Conservation (phyloP, 2,329 filamentous ascomycete species). For the Penicillium nordicum region DNA sequence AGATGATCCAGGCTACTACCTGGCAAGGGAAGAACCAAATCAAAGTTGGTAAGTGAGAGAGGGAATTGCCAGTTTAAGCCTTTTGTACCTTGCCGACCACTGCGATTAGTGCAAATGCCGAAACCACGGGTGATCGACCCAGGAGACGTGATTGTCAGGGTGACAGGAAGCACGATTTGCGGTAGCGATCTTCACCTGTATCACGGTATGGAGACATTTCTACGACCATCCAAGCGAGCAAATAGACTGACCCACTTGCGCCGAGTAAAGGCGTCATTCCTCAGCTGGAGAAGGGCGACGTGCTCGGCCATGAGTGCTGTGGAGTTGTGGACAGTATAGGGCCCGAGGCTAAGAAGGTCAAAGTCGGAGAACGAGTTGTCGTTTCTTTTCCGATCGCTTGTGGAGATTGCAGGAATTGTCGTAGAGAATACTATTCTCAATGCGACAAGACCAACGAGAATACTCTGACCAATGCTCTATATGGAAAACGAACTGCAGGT, state of each 20-base stretch:
- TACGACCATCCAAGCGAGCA: neutral
- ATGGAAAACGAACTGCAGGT: conserved; percentile 71
- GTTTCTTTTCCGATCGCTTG: conserved; percentile 81
- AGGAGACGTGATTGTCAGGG: conserved; percentile 73
- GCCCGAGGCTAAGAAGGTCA: conserved; percentile 50
- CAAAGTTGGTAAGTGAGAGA: conserved; percentile 51
- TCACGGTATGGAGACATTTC: conserved; percentile 31
- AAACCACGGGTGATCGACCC: conserved; percentile 71
- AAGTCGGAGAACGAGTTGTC: conserved; percentile 68
- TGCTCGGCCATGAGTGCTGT: conserved; percentile 60
- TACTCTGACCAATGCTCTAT: conserved; percentile 68
- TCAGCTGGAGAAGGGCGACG: conserved; percentile 62
- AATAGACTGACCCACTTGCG: neutral
- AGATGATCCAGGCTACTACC: conserved; percentile 73
- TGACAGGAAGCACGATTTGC: conserved; percentile 65
- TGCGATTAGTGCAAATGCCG: conserved; percentile 55
- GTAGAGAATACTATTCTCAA: conserved; percentile 72
- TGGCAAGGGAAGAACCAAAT: conserved; percentile 84
- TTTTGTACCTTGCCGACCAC: neutral
- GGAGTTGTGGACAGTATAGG: conserved; percentile 56
- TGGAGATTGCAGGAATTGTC: conserved; percentile 68
- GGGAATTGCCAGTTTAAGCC: neutral
- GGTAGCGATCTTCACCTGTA: conserved; percentile 57
- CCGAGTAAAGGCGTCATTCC: conserved; percentile 46
- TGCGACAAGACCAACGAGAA: conserved; percentile 79